Evolutionary conservation across 2,329 filamentous ascomycete species (phyloP).

Genomic region (Dothidotthia symphoricarpi): DNA sequence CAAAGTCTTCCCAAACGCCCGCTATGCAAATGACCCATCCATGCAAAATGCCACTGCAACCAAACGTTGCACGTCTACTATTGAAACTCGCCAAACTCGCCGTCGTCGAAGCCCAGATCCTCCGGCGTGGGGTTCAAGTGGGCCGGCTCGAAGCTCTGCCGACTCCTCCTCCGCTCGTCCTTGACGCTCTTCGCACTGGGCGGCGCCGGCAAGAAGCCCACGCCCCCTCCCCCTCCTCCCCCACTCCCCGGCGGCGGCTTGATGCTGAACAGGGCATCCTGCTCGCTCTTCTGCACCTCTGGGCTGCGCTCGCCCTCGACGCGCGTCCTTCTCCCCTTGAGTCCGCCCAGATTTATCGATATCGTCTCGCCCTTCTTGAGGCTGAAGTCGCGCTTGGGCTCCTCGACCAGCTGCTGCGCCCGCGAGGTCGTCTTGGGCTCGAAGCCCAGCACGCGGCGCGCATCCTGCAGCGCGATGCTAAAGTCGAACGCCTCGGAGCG

Average conservation of each 20-base stretch:
- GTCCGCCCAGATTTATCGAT: slow-evolving; percentile 69
- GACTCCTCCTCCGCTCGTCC: slow-evolving; percentile 56
- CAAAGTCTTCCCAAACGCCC: too few relatives aligned
- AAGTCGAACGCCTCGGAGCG: slow-evolving; percentile 84
- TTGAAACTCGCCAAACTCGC: slow-evolving; percentile 82
- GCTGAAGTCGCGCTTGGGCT: slow-evolving; percentile 70
- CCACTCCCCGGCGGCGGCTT: slow-evolving; percentile 62
- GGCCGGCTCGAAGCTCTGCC: slow-evolving; percentile 43
- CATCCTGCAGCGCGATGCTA: slow-evolving; percentile 75
- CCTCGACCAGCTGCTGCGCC: slow-evolving; percentile 45
- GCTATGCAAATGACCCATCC: too few relatives aligned
- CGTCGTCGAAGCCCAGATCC: slow-evolving; percentile 80
- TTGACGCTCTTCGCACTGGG: slow-evolving; percentile 63
- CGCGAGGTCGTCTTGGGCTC: slow-evolving; percentile 42
- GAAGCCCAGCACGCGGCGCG: slow-evolving; percentile 66
- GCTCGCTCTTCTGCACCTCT: slow-evolving; percentile 39
- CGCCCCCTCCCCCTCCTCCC: slow-evolving; percentile 23
- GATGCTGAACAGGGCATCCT: slow-evolving; percentile 65
- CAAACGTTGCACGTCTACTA: slow-evolving; percentile 31
- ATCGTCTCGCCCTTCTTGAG: slow-evolving; percentile 90
- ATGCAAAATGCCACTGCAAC: too few relatives aligned
- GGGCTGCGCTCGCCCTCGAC: slow-evolving; percentile 43
- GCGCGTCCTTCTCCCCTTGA: slow-evolving; percentile 48
- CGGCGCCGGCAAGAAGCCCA: slow-evolving; percentile 62
- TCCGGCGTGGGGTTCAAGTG: slow-evolving; percentile 43